phyloP scores from a whole-genome alignment of 352 stramenopile species.

The Blastocystis sp. region DNA sequence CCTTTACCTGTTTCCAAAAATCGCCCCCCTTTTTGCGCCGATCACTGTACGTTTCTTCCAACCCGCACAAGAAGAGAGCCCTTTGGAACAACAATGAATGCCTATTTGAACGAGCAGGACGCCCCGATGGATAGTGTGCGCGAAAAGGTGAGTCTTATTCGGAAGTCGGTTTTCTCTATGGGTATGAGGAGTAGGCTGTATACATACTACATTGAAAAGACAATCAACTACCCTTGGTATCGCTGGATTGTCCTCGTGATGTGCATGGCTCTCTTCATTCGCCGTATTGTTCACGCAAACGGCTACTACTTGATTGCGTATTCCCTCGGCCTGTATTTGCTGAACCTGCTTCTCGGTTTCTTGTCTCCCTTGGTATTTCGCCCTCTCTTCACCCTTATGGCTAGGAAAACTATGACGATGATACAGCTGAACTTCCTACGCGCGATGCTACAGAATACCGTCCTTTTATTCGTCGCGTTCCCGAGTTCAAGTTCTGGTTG shows the following conservation, averaged over 20 bases:
- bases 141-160: conserved; percentile 25
- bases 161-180: not conserved
- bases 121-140: conserved; percentile 6
- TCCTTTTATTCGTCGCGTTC: conserved; percentile 61
- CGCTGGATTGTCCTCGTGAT: conserved; percentile 59
- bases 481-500: conserved; percentile 67
- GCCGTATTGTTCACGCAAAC: conserved; percentile 41
- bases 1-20: too few relatives aligned
- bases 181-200: conserved; percentile 44
- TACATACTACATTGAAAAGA: conserved; percentile 68
- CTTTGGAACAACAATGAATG: conserved; percentile 44
- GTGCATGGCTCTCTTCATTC: conserved; percentile 19
- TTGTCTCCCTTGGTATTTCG: conserved; percentile 39
- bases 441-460: conserved; percentile 54
- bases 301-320: conserved; percentile 65
- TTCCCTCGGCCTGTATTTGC: conserved; percentile 65
- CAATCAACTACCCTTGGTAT: conserved; percentile 50
- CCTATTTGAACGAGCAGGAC: conserved; percentile 22
- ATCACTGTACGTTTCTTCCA: not conserved
- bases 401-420: conserved; percentile 66
- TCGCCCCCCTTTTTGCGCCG: too few relatives aligned
- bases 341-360: conserved; percentile 63
- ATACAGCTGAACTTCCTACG: conserved; percentile 65
- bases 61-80: not conserved
- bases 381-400: not conserved